Evolutionary conservation across 2,329 filamentous ascomycete genomes (phyloP), one percentile per base, ranked within the genome.

Genomic region (Elsinoe arachidis): DNA sequence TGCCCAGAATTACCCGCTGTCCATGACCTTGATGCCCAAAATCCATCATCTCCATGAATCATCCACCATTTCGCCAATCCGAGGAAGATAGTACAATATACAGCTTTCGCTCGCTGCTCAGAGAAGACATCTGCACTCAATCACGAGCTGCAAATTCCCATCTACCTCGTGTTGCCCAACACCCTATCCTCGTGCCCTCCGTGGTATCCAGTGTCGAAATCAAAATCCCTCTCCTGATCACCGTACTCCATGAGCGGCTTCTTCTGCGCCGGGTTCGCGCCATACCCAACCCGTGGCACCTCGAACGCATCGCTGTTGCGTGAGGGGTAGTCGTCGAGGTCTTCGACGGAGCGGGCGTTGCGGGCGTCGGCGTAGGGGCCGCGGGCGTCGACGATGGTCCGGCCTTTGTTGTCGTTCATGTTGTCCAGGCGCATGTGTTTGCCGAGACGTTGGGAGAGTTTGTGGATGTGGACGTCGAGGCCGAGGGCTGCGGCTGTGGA

Each of bases 391-490:
- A 56, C 54, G 12, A 56, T 43, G 23, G 49, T 53, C 26, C 62
- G 59, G 12, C 49, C 26, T 57, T 70, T 70, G 35, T 60, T 56
- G 49, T 73, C 68, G n/a, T 30, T 30, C 26, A 67, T 58, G 63
- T 72, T 70, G 14, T 71, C 68, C 71, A 82, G 74, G 14, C 71
- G 72, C 55, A 72, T 69, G 64, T 83, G 82, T 4, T 67, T 69
- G 7, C 79, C 79, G 14, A 75, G 68, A 26, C 69, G 68, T 14
- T 68, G 76, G 58, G 76, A 69, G 34, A 72, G 70, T 11, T 71
- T 70, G 59, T 71, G 72, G 19, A 80, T 78, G 59, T 73, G 69
- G 34, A 80, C 63, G 65, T 84, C 81, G 43, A 84, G 70, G 7
- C 68, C 64, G 37, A 80, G 65, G 6, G 77, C 73, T 10, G 73